These are phyloP conservation scores for Calendula officinalis DNA, from an alignment of 129 eudicot species.

Conservation along the genomic window DNA sequence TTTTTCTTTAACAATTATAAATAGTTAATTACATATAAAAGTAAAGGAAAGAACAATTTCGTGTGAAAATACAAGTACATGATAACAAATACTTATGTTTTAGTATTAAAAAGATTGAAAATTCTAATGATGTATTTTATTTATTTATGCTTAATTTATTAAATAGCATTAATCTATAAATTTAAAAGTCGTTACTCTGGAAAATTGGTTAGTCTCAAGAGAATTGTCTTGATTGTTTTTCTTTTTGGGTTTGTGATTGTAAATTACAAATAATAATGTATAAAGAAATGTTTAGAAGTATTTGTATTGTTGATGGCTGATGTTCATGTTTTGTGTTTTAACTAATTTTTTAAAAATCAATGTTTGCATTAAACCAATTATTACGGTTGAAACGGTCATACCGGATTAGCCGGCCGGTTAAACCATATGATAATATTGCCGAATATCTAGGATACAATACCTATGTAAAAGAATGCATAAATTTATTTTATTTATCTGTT, in stretches of 20 bases:
- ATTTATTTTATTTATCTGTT: too few relatives aligned
- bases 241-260: slow-evolving; percentile 17
- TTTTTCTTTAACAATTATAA: too few relatives aligned
- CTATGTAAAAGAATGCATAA: too few relatives aligned
- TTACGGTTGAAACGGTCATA: too few relatives aligned
- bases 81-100: too few relatives aligned
- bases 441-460: too few relatives aligned
- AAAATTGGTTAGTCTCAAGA: not conserved
- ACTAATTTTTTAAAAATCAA: not conserved
- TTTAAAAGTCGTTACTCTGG: slow-evolving; percentile 21
- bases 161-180: not conserved
- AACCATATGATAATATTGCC: too few relatives aligned
- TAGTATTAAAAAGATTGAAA: not conserved
- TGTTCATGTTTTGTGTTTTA: not conserved
- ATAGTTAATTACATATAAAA: too few relatives aligned
- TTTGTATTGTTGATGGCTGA: not conserved
- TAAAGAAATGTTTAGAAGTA: not conserved
- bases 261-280: slow-evolving; percentile 14
- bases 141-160: not conserved
- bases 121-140: not conserved
- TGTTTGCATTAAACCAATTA: too few relatives aligned
- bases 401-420: too few relatives aligned
- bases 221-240: not conserved
- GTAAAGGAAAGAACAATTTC: too few relatives aligned
- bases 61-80: too few relatives aligned